Conservation (phyloP, 2,329 filamentous ascomycete species). For the Akanthomyces lecanii region DNA sequence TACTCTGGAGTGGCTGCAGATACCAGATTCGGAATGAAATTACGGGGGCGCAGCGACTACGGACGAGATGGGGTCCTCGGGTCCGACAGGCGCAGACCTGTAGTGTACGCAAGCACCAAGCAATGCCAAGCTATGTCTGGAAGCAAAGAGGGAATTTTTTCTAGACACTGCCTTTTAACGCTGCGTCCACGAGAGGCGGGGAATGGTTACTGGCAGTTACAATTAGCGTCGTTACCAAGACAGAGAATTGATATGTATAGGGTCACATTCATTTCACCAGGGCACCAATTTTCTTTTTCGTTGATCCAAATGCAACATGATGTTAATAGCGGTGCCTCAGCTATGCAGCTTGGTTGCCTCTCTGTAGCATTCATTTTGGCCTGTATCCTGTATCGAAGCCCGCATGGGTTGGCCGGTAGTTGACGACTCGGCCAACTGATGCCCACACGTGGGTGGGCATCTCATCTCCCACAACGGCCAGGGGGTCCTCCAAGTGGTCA, state of each 20-base stretch:
- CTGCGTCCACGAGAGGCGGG: no score
- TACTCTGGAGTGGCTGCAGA: not conserved
- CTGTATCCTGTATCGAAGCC: no score
- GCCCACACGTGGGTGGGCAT: slow-evolving; percentile 10
- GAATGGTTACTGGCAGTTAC: no score
- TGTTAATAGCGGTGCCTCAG: not conserved
- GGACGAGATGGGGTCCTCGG: not conserved
- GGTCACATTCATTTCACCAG: not conserved
- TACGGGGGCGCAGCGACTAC: no score
- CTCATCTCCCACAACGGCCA: not conserved
- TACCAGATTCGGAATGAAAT: not conserved
- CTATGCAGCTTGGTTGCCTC: not conserved
- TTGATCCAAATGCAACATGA: not conserved
- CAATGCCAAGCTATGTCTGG: not conserved
- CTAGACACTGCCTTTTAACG: not conserved
- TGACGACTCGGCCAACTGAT: not conserved
- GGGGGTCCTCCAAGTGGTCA: not conserved
- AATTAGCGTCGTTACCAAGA: not conserved
- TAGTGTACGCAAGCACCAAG: not conserved
- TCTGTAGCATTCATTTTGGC: not conserved
- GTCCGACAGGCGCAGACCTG: not conserved
- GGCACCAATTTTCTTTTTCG: not conserved
- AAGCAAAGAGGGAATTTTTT: not conserved
- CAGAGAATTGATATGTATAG: not conserved
- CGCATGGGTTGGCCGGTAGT: not conserved